Percentiles rank a stretch among this genome's conserved stretches.
phyloP scores from a whole-genome alignment of 2,329 filamentous ascomycete species.

The Trichoderma cornu-damae region DNA sequence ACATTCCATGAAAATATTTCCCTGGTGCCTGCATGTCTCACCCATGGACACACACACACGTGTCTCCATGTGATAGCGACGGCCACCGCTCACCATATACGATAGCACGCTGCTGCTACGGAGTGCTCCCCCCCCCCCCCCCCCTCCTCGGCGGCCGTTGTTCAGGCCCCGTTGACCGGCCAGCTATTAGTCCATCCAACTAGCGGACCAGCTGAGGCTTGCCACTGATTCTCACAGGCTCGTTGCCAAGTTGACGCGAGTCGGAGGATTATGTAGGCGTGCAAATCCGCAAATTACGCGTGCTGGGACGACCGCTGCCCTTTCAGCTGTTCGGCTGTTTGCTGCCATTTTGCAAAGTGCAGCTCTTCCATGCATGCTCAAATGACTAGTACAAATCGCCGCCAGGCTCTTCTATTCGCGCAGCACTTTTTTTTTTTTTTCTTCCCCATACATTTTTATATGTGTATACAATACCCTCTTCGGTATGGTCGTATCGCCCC shows the following conservation, averaged over 20 bases:
- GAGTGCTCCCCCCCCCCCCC: no score
- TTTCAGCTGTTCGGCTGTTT: neutral
- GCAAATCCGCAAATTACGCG: neutral
- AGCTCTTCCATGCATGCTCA: neutral
- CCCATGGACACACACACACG: neutral
- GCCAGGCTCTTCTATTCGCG: neutral
- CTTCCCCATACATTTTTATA: no score
- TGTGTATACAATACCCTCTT: no score
- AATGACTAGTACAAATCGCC: neutral
- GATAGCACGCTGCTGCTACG: neutral
- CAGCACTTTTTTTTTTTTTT: neutral
- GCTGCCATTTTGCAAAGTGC: neutral
- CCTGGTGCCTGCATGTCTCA: constrained; percentile 9
- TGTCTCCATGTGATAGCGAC: neutral
- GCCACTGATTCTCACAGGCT: neutral
- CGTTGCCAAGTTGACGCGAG: neutral
- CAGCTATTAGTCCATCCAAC: neutral
- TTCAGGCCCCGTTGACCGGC: neutral
- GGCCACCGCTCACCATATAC: neutral
- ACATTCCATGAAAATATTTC: neutral
- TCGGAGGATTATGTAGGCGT: neutral
- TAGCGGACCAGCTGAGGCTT: neutral
- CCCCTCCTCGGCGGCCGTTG: neutral
- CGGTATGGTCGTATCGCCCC: neutral
- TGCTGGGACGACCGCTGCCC: neutral